phyloP scores from a whole-genome alignment of 2,329 filamentous ascomycete species.

The Pezicula rhizophila region DNA sequence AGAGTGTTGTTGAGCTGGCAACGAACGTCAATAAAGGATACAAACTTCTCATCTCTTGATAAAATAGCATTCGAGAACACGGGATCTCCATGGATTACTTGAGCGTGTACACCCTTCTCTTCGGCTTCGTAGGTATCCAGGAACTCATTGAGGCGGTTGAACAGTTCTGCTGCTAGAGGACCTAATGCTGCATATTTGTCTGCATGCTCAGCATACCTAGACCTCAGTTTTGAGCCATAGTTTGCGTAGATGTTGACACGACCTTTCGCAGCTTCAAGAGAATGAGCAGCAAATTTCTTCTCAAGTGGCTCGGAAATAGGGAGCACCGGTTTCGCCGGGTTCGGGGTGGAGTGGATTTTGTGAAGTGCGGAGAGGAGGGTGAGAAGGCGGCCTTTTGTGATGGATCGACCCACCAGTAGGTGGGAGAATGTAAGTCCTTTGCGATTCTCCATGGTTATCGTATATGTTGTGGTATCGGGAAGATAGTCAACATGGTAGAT shows the following conservation, averaged over 20 bases:
- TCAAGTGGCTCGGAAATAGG: slow-evolving; percentile 18
- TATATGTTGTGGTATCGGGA: slow-evolving; percentile 21
- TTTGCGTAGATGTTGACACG: slow-evolving; percentile 24
- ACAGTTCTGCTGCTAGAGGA: slow-evolving; percentile 18
- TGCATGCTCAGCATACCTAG: slow-evolving; percentile 17
- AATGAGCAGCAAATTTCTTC: slow-evolving; percentile 19
- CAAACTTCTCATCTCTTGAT: slow-evolving; percentile 19
- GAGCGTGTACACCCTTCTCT: slow-evolving; percentile 19
- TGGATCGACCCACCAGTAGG: slow-evolving; percentile 26
- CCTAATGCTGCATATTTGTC: slow-evolving; percentile 21
- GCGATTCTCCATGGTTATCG: slow-evolving; percentile 25
- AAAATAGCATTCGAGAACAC: slow-evolving; percentile 28
- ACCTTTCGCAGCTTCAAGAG: slow-evolving; percentile 12
- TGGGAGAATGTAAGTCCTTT: slow-evolving; percentile 25
- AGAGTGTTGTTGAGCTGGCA: slow-evolving; percentile 24
- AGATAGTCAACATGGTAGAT: slow-evolving; percentile 24
- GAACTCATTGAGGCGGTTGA: slow-evolving; percentile 21
- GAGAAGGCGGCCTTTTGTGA: slow-evolving; percentile 24
- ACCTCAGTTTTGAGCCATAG: slow-evolving; percentile 21
- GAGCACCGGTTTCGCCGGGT: slow-evolving; percentile 13
- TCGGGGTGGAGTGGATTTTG: slow-evolving; percentile 18
- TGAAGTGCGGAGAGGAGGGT: slow-evolving; percentile 21
- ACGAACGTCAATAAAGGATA: slow-evolving; percentile 27
- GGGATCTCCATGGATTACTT: slow-evolving; percentile 26
- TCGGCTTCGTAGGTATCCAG: slow-evolving; percentile 27